Percentiles rank a stretch among this genome's conserved stretches.
phyloP scores from a whole-genome alignment of 805 yeast species.

The Yamadazyma paraphyllophila region DNA sequence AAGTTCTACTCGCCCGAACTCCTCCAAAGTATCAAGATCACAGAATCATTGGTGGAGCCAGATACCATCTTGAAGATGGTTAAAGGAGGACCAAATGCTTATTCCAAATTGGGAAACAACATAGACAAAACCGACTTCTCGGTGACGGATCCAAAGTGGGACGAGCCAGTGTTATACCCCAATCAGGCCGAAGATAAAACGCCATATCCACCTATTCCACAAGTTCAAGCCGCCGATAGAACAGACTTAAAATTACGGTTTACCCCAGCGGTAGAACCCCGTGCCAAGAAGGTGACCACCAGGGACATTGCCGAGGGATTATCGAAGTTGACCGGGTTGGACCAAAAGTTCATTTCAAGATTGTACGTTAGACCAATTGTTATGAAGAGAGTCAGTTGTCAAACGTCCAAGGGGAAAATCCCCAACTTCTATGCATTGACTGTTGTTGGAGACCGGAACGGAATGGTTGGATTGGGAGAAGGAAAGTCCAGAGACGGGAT shows the following conservation, averaged over 20 bases:
- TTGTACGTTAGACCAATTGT: constrained; percentile 66
- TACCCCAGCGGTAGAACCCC: constrained; percentile 18
- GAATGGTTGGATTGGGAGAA: constrained; percentile 93
- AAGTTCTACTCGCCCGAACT: constrained; percentile 82
- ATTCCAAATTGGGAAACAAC: constrained; percentile 53
- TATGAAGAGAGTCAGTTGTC: constrained; percentile 81
- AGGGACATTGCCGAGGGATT: constrained; percentile 50
- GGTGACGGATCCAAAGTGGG: constrained; percentile 74
- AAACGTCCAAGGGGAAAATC: constrained; percentile 90
- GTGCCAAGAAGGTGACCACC: constrained; percentile 11
- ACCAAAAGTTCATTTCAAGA: constrained; percentile 56
- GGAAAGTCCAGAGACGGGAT: constrained; percentile 84
- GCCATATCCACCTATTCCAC: constrained; percentile 59
- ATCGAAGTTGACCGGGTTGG: constrained; percentile 64
- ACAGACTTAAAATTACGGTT: constrained; percentile 39
- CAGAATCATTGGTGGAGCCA: constrained; percentile 75
- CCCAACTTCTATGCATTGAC: constrained; percentile 79
- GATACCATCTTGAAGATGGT: constrained; percentile 47
- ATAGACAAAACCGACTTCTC: constrained; percentile 52
- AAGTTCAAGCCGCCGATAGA: constrained; percentile 52
- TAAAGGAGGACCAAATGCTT: constrained; percentile 28
- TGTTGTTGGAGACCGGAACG: constrained; percentile 89
- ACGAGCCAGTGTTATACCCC: constrained; percentile 52
- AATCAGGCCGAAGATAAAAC: constrained; percentile 47
- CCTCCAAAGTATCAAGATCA: constrained; percentile 74